A percentile compares a stretch with the other conserved stretches of the same genome.
Conservation (phyloP, 2,329 filamentous ascomycete species). For the Diaporthe australafricana region DNA sequence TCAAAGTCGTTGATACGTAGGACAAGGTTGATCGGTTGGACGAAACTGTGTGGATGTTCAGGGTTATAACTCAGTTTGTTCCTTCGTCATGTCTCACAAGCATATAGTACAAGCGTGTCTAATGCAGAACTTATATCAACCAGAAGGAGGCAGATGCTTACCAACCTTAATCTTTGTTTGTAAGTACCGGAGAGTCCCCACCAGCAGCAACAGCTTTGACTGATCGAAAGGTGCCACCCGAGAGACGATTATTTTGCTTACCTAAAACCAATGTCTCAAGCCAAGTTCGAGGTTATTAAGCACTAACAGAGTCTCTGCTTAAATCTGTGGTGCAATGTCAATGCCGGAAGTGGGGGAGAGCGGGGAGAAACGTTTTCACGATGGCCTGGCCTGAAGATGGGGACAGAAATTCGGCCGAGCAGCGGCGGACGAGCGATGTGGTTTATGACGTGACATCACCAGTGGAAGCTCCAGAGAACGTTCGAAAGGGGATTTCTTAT, state of each 20-base stretch:
- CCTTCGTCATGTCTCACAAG: neutral
- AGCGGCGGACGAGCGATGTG: conserved; percentile 1
- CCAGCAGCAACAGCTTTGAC: neutral
- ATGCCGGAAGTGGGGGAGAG: neutral
- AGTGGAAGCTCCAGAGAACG: neutral
- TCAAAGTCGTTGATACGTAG: neutral
- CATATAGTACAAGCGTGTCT: neutral
- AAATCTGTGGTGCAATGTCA: neutral
- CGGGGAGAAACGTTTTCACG: neutral
- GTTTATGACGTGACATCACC: conserved; percentile 6
- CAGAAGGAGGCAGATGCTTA: neutral
- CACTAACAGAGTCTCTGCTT: neutral
- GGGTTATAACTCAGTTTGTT: neutral
- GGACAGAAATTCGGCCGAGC: conserved; percentile 7
- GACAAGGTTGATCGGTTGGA: neutral
- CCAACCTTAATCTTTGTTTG: neutral
- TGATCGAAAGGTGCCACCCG: neutral
- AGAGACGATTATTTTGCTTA: neutral
- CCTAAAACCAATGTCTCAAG: neutral
- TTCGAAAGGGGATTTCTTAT: neutral
- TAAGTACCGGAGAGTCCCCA: neutral
- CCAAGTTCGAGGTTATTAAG: neutral
- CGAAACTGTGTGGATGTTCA: neutral
- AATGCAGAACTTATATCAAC: neutral
- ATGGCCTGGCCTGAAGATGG: neutral